These are phyloP conservation scores for Papilionanthe hybrid DNA, from an alignment of 116 monocot species.

Conservation along the genomic window DNA sequence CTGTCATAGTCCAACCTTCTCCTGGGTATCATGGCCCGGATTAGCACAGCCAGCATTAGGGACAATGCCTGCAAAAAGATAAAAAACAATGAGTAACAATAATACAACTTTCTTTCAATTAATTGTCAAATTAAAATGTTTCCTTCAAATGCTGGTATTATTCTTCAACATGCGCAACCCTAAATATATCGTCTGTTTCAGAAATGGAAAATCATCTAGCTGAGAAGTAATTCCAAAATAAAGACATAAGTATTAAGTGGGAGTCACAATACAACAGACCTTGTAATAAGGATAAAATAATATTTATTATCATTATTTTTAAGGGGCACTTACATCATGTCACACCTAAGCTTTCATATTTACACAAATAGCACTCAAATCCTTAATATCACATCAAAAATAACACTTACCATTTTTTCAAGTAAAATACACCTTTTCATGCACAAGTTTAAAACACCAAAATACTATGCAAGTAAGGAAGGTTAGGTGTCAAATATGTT, in stretches of 20 bases:
- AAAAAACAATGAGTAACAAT: not conserved
- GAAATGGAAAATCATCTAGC: not conserved
- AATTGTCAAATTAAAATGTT: not conserved
- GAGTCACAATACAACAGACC: not conserved
- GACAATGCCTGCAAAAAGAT: conserved; percentile 47
- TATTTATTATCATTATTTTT: not conserved
- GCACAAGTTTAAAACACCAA: no score
- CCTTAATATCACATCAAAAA: no score
- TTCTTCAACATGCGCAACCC: not conserved
- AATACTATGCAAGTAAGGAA: no score
- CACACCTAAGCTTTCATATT: no score
- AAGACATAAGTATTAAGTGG: not conserved
- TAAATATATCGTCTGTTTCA: not conserved
- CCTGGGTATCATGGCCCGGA: conserved; percentile 44
- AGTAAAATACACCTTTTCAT: no score
- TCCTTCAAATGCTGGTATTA: not conserved
- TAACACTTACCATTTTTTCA: no score
- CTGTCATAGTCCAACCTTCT: conserved; percentile 53
- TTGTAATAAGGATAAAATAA: not conserved
- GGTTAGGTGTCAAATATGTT: no score
- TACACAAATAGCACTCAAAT: no score
- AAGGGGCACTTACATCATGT: no score
- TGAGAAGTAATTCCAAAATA: not conserved
- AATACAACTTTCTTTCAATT: not conserved
- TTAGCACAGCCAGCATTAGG: conserved; percentile 53